These are phyloP conservation scores for Acer yangbiense DNA, from an alignment of 345 rosid species.

Conservation along the genomic window DNA sequence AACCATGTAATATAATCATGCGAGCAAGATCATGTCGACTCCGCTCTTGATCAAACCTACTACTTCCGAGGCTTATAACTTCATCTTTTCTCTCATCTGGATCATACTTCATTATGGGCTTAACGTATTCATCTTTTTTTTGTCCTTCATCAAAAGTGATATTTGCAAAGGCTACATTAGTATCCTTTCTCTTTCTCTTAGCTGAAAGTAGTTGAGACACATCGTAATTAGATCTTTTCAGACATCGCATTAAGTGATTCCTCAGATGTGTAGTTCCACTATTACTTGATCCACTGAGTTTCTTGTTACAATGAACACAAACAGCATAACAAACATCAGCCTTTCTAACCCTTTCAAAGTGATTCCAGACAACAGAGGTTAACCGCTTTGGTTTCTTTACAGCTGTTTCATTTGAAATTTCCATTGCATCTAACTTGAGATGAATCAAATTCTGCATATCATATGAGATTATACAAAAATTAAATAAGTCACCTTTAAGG, in stretches of 20 bases:
- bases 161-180: constrained; percentile 46
- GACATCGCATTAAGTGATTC: constrained; percentile 89
- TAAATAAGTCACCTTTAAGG: background rate
- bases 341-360: constrained; percentile 87
- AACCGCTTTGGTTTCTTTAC: constrained; percentile 81
- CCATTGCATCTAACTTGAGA: constrained; percentile 57
- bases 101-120: constrained; percentile 66
- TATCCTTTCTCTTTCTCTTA: constrained; percentile 80
- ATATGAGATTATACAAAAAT: constrained; percentile 15
- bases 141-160: constrained; percentile 68
- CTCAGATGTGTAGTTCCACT: constrained; percentile 95
- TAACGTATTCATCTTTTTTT: constrained; percentile 67
- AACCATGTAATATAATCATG: constrained; percentile 85
- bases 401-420: constrained; percentile 57
- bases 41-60: constrained; percentile 78
- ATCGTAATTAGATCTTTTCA: constrained; percentile 82
- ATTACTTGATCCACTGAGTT: constrained; percentile 93
- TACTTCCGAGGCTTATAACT: constrained; percentile 54
- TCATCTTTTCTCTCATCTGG: constrained; percentile 77
- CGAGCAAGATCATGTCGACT: constrained; percentile 85
- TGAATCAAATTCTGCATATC: constrained; percentile 35
- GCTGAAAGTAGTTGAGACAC: constrained; percentile 82
- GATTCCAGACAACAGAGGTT: constrained; percentile 94
- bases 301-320: constrained; percentile 86
- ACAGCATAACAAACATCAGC: constrained; percentile 90